These are phyloP conservation scores for Neofusicoccum sp. DNA, from an alignment of 2,329 filamentous ascomycete genomes.

Conservation along the genomic window DNA sequence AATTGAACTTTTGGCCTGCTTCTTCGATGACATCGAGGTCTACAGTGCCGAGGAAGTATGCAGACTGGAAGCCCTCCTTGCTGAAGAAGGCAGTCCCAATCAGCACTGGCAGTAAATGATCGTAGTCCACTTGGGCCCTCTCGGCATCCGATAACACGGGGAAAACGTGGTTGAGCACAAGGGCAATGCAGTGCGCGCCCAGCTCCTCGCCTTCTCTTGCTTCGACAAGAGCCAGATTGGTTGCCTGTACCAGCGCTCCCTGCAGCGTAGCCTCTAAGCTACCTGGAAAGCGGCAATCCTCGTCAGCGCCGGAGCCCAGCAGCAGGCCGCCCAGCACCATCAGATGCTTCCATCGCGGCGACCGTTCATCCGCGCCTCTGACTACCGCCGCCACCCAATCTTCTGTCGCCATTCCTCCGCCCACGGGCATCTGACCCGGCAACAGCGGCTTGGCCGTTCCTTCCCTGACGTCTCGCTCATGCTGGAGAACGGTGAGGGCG, in stretches of 20 bases:
- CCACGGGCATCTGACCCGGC: slow-evolving; percentile 34
- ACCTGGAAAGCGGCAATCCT: slow-evolving; percentile 59
- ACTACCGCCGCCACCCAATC: slow-evolving; percentile 63
- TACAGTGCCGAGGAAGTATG: slow-evolving; percentile 72
- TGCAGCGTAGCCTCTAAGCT: slow-evolving; percentile 70
- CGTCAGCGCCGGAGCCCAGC: slow-evolving; percentile 67
- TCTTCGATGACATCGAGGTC: slow-evolving; percentile 66
- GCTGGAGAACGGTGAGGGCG: slow-evolving; percentile 57
- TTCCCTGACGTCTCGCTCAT: slow-evolving; percentile 43
- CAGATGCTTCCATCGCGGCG: slow-evolving; percentile 77
- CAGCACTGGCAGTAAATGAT: slow-evolving; percentile 68
- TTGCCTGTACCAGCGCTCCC: slow-evolving; percentile 70
- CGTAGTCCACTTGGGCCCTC: slow-evolving; percentile 64
- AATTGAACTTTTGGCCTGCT: slow-evolving; percentile 60
- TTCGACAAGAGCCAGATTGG: slow-evolving; percentile 72
- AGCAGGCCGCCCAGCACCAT: slow-evolving; percentile 79
- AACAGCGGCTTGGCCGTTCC: slow-evolving; percentile 29
- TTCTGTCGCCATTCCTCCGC: slow-evolving; percentile 54
- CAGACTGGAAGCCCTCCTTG: slow-evolving; percentile 73
- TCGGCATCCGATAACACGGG: slow-evolving; percentile 67
- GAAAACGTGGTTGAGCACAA: slow-evolving; percentile 78
- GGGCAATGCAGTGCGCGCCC: slow-evolving; percentile 56
- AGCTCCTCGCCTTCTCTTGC: slow-evolving; percentile 56
- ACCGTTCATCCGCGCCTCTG: slow-evolving; percentile 63
- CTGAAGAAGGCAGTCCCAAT: slow-evolving; percentile 69